phyloP scores from a whole-genome alignment of 2,329 filamentous ascomycete species.

The Aspergillus nomiae region DNA sequence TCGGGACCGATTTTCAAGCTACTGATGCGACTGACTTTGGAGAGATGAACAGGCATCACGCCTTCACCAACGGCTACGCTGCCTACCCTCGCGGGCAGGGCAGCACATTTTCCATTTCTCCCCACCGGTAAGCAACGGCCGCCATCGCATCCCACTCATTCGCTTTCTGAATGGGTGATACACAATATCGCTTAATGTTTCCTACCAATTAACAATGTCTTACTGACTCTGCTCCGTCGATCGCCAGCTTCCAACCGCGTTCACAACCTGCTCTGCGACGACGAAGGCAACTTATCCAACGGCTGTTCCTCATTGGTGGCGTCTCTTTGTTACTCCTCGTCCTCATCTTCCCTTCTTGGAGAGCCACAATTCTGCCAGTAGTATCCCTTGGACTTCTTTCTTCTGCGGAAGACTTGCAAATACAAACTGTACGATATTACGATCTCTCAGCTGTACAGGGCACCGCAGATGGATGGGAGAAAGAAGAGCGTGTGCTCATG shows the following conservation, averaged over 20 bases:
- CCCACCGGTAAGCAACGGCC: slow-evolving; percentile 70
- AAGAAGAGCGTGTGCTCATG: slow-evolving; percentile 90
- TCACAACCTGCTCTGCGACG: slow-evolving; percentile 72
- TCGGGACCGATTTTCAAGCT: slow-evolving; percentile 10
- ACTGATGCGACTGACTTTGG: slow-evolving; percentile 37
- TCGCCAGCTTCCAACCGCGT: slow-evolving; percentile 77
- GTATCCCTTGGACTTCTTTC: slow-evolving; percentile 71
- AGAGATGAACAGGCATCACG: slow-evolving; percentile 86
- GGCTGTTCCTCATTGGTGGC: slow-evolving; percentile 61
- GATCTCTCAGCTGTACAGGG: slow-evolving; percentile 90
- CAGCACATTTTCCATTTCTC: slow-evolving; percentile 79
- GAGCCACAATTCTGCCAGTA: slow-evolving; percentile 62
- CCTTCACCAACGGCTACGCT: slow-evolving; percentile 74
- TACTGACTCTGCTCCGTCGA: background rate
- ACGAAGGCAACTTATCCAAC: slow-evolving; percentile 70
- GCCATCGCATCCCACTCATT: background rate
- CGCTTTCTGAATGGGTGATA: background rate
- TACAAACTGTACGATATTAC: slow-evolving; percentile 96
- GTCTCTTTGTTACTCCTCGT: slow-evolving; percentile 65
- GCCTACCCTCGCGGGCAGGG: slow-evolving; percentile 70
- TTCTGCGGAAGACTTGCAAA: slow-evolving; percentile 68
- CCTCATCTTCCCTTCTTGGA: slow-evolving; percentile 74
- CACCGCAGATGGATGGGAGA: slow-evolving; percentile 90
- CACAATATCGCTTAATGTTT: background rate
- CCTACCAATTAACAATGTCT: background rate